Percentiles rank a stretch among this genome's conserved stretches.
Conservation (phyloP, 805 yeast species). For the Candida arabinofermentans region DNA sequence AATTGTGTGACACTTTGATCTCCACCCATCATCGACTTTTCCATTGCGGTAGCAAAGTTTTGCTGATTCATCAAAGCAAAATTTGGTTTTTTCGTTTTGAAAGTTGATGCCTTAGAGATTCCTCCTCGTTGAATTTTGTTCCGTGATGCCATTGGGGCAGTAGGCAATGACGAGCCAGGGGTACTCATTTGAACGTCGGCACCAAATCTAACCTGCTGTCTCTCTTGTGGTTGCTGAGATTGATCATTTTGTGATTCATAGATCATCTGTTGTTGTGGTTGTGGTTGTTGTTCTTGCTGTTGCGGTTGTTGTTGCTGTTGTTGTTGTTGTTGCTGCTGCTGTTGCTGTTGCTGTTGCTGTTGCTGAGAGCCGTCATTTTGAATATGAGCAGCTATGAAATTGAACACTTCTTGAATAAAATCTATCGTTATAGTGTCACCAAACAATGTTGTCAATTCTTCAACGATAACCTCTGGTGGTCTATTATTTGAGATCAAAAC, state of each 20-base stretch:
- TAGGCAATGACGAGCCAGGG: not conserved
- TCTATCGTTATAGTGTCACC: constrained; percentile 55
- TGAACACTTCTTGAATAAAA: constrained; percentile 54
- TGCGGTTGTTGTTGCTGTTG: constrained; percentile 19
- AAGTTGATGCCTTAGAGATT: not conserved
- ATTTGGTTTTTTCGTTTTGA: constrained; percentile 11
- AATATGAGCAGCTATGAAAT: constrained; percentile 38
- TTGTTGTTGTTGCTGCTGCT: constrained; percentile 14
- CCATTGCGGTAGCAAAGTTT: constrained; percentile 40
- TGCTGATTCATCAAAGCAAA: constrained; percentile 37
- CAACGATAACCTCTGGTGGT: constrained; percentile 53
- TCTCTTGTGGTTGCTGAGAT: constrained; percentile 7
- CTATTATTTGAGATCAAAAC: constrained; percentile 67
- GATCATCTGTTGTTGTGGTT: constrained; percentile 25
- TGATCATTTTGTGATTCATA: constrained; percentile 16
- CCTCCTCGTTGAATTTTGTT: constrained; percentile 6
- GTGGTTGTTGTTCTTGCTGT: constrained; percentile 8
- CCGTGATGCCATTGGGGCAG: constrained; percentile 21
- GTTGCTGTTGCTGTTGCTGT: constrained; percentile 15
- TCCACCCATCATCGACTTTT: constrained; percentile 28
- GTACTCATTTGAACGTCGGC: not conserved
- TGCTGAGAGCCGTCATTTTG: constrained; percentile 7
- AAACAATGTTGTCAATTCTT: constrained; percentile 58
- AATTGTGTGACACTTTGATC: constrained; percentile 29
- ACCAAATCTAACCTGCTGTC: constrained; percentile 28